These are phyloP conservation scores for Spinacia oleracea DNA, from an alignment of 179 eudicot species.

Conservation along the genomic window DNA sequence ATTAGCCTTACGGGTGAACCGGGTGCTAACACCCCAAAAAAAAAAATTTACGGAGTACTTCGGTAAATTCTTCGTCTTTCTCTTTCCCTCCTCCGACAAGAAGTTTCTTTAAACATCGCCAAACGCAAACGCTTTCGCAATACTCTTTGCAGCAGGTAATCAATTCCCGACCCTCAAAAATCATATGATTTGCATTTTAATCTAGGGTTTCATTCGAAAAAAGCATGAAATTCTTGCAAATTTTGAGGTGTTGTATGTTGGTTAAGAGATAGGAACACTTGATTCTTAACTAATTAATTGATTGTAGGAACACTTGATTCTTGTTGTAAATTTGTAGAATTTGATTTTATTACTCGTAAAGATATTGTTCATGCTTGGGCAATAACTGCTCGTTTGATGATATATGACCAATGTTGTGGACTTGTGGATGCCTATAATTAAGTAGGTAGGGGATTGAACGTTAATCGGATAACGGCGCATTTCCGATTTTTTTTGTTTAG, in stretches of 20 bases:
- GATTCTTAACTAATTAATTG: not conserved
- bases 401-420: not conserved
- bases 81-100: not conserved
- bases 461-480: not conserved
- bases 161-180: not conserved
- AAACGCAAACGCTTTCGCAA: not conserved
- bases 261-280: not conserved
- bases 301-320: not conserved
- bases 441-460: not conserved
- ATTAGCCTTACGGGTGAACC: too few relatives aligned
- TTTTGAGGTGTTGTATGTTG: not conserved
- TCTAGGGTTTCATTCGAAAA: not conserved
- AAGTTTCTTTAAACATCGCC: constrained; percentile 8
- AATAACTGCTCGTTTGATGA: not conserved
- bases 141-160: not conserved
- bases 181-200: not conserved
- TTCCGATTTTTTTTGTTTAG: too few relatives aligned
- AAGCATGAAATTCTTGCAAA: not conserved
- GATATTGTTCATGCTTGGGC: not conserved
- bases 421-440: too few relatives aligned
- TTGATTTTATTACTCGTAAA: not conserved
- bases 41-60: too few relatives aligned
- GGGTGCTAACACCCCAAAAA: too few relatives aligned
- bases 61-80: not conserved
- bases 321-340: not conserved